Percentiles rank a stretch among this genome's conserved stretches.
These are phyloP conservation scores for Phytophthora nicotianae DNA, from an alignment of 352 stramenopile species.

Conservation along the genomic window DNA sequence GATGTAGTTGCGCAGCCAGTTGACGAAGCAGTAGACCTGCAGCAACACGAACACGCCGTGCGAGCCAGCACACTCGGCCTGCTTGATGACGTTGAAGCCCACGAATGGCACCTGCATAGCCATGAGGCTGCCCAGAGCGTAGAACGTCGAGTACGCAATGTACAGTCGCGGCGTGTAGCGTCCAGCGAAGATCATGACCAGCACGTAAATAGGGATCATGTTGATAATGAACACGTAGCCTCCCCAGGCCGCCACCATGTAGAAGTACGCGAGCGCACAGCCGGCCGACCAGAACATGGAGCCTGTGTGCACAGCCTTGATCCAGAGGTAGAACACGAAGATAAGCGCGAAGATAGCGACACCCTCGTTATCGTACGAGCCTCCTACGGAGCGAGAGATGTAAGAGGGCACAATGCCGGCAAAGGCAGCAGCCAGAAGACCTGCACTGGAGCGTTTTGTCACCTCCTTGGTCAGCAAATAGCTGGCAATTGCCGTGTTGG, in stretches of 20 bases:
- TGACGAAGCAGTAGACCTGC: constrained; percentile 81
- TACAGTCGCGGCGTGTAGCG: constrained; percentile 95
- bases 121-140: constrained; percentile 94
- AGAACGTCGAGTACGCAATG: constrained; percentile 98
- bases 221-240: constrained; percentile 99
- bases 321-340: constrained; percentile 98
- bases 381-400: constrained; percentile 95
- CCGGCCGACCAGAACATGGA: constrained; percentile 86
- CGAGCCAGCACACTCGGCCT: constrained; percentile 82
- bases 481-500: constrained; percentile 87
- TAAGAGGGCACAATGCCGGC: constrained; percentile 97
- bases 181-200: constrained; percentile 93
- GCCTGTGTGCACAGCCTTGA: constrained; percentile 91
- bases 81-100: constrained; percentile 95
- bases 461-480: constrained; percentile 93
- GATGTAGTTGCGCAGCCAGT: constrained; percentile 79
- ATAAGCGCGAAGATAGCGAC: constrained; percentile 98
- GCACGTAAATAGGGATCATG: constrained; percentile 97
- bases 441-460: constrained; percentile 87
- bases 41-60: constrained; percentile 95
- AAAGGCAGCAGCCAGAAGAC: constrained; percentile 92
- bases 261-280: constrained; percentile 96
- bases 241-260: constrained; percentile 97
- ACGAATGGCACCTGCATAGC: constrained; percentile 99
- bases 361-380: constrained; percentile 98